Evolutionary conservation across 1,284 basidiomycete genomes (phyloP), one percentile per base, ranked within the genome.

Genomic region (Cutaneotrichosporon mucoides): DNA sequence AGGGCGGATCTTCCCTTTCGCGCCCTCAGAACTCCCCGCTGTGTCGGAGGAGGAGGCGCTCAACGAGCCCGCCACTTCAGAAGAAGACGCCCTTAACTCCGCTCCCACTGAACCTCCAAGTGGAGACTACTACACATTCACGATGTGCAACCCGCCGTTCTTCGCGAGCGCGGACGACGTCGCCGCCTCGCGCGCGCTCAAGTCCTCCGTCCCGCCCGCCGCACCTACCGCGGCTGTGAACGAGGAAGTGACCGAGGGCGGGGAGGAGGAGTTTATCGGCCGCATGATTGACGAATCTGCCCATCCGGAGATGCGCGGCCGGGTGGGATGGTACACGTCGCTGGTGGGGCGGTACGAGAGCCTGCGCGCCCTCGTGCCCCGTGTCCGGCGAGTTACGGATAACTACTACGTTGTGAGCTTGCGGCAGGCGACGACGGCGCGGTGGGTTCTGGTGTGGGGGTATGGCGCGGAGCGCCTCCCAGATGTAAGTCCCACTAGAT

Each of bases 111-210:
- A 24, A 24, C 24, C 24, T 24, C 24, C 24, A 24, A 24, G 24
- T 24, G 24, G 24, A 24, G 8, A 45, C 33, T 2, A 37, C 11
- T 56, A 48, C 55, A 49, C 56, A 59, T 90, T 94, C 66, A 86
- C 86, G 0, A 91, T 98, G 86, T 97, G 93, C 78, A 98, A 98
- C 72, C 95, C 95, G 0, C 94, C 94, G 0, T 98, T 98, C 77
- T 98, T 95, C 71, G 73, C 79, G 11, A 89, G 85, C 54, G 68
- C 73, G 0, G 83, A 85, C 24, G 93, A 98, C 58, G 83, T 93
- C 5, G 66, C 70, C 0, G 74, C 77, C 1, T 85, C 85, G 3
- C 84, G 85, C 0, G 82, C 82, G 15, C 77, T 77, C 6, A 95
- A 96, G 68, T 83, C 83, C 46, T 79, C 77, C 4, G 85, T 24